Evolutionary conservation across 1,284 basidiomycete genomes (phyloP).

Genomic region (Porodaedalea pini): DNA sequence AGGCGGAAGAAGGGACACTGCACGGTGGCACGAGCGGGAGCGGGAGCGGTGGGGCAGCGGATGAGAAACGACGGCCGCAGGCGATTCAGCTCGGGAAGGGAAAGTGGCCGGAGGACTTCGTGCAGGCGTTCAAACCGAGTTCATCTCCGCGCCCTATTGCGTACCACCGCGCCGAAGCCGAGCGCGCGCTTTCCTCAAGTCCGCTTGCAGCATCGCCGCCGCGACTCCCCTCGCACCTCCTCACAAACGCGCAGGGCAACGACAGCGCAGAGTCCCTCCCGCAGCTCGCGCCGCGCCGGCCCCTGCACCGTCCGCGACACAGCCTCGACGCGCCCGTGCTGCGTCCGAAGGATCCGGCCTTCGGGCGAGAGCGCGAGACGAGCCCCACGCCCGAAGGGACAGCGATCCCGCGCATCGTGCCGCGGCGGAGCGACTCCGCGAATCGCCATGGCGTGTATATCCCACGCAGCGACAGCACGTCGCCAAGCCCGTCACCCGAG

Average conservation of each 20-base stretch:
- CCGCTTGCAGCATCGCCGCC: conserved; percentile 51
- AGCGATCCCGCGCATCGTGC: conserved; percentile 38
- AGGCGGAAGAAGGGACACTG: conserved; percentile 45
- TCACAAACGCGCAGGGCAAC: conserved; percentile 48
- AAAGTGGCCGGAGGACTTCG: conserved; percentile 79
- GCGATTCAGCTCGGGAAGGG: conserved; percentile 65
- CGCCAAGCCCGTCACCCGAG: conserved; percentile 23
- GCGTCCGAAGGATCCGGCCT: conserved; percentile 53
- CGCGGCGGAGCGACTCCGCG: conserved; percentile 55
- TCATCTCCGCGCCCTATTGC: conserved; percentile 31
- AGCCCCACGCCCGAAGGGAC: conserved; percentile 46
- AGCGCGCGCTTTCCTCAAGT: conserved; percentile 25
- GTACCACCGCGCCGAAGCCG: conserved; percentile 24
- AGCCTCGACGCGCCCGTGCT: conserved; percentile 46
- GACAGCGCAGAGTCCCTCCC: conserved; percentile 45
- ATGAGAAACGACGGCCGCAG: conserved; percentile 22
- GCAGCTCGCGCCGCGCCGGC: conserved; percentile 48
- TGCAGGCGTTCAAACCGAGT: conserved; percentile 45
- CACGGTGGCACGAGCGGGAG: conserved; percentile 47
- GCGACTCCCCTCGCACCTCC: conserved; percentile 36
- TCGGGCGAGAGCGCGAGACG: conserved; percentile 43
- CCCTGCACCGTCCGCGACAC: conserved; percentile 60
- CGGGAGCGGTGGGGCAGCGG: conserved; percentile 28
- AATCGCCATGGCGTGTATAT: conserved; percentile 50
- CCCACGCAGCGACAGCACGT: conserved; percentile 38